A percentile compares a stretch with the other conserved stretches of the same genome.
phyloP scores from a whole-genome alignment of 495 filamentous ascomycete species.

The Cercophora newfieldiana region DNA sequence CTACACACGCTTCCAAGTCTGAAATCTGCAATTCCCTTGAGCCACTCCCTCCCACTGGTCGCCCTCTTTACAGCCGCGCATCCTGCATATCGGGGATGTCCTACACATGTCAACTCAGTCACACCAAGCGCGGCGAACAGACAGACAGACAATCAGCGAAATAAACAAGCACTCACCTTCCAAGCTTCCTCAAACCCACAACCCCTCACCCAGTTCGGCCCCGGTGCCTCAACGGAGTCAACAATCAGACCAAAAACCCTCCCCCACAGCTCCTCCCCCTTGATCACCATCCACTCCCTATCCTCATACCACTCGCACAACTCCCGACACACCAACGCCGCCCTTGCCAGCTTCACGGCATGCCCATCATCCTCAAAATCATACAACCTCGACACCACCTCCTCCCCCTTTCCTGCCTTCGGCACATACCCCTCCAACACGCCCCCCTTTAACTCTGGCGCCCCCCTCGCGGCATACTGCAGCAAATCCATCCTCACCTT shows the following conservation, averaged over 20 bases:
- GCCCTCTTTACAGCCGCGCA: not conserved
- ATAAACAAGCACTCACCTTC: conserved; percentile 34
- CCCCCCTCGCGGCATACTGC: conserved; percentile 62
- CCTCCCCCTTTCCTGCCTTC: conserved; percentile 15
- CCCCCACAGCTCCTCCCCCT: conserved; percentile 66
- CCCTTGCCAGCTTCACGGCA: conserved; percentile 68
- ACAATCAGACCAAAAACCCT: conserved; percentile 65
- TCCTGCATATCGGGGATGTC: not conserved
- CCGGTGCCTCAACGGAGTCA: conserved; percentile 53
- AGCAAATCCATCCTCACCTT: conserved; percentile 69
- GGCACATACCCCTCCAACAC: conserved; percentile 55
- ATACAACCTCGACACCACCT: conserved; percentile 57
- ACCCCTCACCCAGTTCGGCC: conserved; percentile 53
- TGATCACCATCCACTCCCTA: conserved; percentile 53
- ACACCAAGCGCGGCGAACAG: not conserved
- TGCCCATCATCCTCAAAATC: conserved; percentile 74
- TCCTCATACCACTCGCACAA: conserved; percentile 35
- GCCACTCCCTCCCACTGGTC: not conserved
- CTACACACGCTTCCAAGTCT: no score
- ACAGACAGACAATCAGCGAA: not conserved
- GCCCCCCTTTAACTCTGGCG: conserved; percentile 54
- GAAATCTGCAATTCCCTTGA: no score
- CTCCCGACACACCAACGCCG: conserved; percentile 51
- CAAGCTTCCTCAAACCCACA: conserved; percentile 61
- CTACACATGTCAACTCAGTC: not conserved